Percentiles rank a stretch among this genome's conserved stretches.
phyloP scores from a whole-genome alignment of 768 basidiomycete species.

The Suillus placidus region DNA sequence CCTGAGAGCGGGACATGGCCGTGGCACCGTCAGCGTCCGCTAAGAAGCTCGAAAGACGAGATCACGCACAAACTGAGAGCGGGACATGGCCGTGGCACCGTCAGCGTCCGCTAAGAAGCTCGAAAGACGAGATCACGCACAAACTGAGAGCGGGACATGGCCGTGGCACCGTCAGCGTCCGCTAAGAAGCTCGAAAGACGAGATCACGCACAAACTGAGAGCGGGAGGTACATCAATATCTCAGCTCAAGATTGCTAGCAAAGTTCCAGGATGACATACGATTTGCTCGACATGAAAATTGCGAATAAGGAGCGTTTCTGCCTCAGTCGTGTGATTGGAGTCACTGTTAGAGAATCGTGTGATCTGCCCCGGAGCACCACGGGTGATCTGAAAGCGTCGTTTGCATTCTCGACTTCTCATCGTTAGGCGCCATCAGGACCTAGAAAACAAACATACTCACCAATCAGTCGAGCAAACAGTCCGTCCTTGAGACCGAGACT shows the following conservation, averaged over 20 bases:
- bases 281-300: background rate
- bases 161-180: background rate
- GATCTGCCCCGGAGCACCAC: background rate
- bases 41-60: no score
- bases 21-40: no score
- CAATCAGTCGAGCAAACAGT: conserved; percentile 27
- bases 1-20: no score
- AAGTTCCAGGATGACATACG: background rate
- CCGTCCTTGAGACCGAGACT: conserved; percentile 3
- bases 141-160: background rate
- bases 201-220: background rate
- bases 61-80: no score
- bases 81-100: no score
- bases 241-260: background rate
- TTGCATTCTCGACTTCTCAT: conserved; percentile 25
- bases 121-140: background rate
- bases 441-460: conserved; percentile 12
- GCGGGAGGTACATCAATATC: background rate
- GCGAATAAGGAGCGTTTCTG: background rate
- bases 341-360: background rate
- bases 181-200: background rate
- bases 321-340: background rate
- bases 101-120: background rate
- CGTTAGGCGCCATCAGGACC: conserved; percentile 11
- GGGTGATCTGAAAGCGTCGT: conserved; percentile 29